Percentiles rank a stretch among this genome's conserved stretches.
These are phyloP conservation scores for Lolium perenne DNA, from an alignment of 176 grass and related monocot species.

Conservation along the genomic window DNA sequence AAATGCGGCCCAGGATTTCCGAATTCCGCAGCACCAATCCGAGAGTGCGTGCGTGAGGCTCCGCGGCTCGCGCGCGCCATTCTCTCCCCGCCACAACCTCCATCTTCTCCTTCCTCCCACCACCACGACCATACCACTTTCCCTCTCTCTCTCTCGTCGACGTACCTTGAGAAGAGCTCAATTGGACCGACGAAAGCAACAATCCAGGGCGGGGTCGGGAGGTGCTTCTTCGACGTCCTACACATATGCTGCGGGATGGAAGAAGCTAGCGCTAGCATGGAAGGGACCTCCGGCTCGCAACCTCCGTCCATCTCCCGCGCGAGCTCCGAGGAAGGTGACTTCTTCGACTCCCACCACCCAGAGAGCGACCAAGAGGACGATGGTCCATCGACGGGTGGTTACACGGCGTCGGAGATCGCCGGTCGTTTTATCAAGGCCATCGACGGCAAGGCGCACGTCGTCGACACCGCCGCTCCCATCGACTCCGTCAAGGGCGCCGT, in stretches of 20 bases:
- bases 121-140: neutral
- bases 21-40: neutral
- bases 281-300: constrained; percentile 24
- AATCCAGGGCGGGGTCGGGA: neutral
- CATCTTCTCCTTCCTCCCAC: neutral
- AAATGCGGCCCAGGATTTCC: constrained; percentile 15
- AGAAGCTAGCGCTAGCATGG: neutral
- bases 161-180: constrained; percentile 2
- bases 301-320: constrained; percentile 9
- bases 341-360: constrained; percentile 6
- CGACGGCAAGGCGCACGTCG: neutral
- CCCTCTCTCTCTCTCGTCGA: neutral
- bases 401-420: constrained; percentile 21
- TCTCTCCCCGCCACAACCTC: constrained; percentile 53
- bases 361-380: neutral
- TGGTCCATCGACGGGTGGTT: neutral
- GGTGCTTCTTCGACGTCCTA: constrained; percentile 29
- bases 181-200: constrained; percentile 30
- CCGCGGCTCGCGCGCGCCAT: constrained; percentile 49
- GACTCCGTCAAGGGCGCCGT: constrained; percentile 76
- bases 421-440: constrained; percentile 30
- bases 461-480: constrained; percentile 72
- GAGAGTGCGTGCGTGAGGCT: neutral
- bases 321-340: constrained; percentile 13
- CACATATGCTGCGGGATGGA: constrained; percentile 63